phyloP scores from a whole-genome alignment of 176 grass and related monocot species.

The Avena atlantica region DNA sequence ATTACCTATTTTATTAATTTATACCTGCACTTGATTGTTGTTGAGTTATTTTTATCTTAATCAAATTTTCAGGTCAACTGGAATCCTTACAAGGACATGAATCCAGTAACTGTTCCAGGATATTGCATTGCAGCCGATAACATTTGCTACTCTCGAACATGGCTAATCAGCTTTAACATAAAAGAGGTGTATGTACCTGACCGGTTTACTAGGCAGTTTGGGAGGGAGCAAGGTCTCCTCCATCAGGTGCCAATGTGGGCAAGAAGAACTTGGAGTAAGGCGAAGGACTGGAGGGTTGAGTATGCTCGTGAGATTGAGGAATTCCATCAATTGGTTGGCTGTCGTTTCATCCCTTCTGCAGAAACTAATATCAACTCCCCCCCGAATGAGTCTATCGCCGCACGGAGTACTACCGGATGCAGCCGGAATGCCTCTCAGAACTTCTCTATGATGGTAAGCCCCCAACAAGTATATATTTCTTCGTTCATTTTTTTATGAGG shows the following conservation, averaged over 20 bases:
- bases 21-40: not conserved
- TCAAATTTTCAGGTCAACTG: constrained; percentile 59
- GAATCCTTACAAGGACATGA: constrained; percentile 68
- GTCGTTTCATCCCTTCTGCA: constrained; percentile 43
- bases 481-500: not conserved
- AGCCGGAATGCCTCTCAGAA: constrained; percentile 39
- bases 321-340: constrained; percentile 68
- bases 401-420: constrained; percentile 24
- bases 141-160: constrained; percentile 57
- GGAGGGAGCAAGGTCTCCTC: constrained; percentile 58
- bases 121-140: constrained; percentile 69
- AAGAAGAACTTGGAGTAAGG: constrained; percentile 64
- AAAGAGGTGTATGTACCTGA: constrained; percentile 71
- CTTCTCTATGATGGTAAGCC: constrained; percentile 52
- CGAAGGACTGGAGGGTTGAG: constrained; percentile 66
- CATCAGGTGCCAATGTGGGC: constrained; percentile 61
- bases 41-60: constrained; percentile 37
- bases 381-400: constrained; percentile 28
- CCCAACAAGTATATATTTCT: constrained; percentile 2
- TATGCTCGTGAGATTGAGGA: constrained; percentile 70
- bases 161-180: constrained; percentile 71
- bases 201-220: constrained; percentile 65
- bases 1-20: constrained; percentile 27
- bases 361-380: constrained; percentile 50
- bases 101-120: constrained; percentile 60